Conservation (phyloP, 75 land plant genomes). For the Isoetes taiwanensis region DNA sequence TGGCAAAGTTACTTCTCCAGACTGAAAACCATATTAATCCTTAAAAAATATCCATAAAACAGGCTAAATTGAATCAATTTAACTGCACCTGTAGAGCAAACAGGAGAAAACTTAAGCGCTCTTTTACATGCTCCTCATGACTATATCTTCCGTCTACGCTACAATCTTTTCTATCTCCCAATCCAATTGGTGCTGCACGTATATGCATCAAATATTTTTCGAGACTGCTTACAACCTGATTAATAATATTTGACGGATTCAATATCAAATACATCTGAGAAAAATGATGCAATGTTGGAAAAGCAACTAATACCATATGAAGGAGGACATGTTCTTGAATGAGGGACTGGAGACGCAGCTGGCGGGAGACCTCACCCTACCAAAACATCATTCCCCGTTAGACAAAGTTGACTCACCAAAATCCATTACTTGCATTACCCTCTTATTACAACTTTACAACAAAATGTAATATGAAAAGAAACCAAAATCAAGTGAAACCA, state of each 20-base stretch:
- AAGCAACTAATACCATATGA: slow-evolving; percentile 12
- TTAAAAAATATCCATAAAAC: not conserved
- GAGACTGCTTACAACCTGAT: slow-evolving; percentile 21
- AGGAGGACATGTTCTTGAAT: slow-evolving; percentile 16
- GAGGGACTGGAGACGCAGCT: slow-evolving; percentile 16
- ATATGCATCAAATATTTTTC: slow-evolving; percentile 10
- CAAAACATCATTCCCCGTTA: too few species aligned
- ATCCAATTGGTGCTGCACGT: too few species aligned
- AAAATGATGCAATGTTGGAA: not conserved
- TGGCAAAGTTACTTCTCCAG: slow-evolving; percentile 9
- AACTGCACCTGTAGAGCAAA: slow-evolving; percentile 19
- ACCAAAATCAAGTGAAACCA: not conserved
- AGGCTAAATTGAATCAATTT: not conserved
- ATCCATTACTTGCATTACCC: not conserved
- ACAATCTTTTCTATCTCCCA: too few species aligned
- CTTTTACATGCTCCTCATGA: slow-evolving; percentile 18
- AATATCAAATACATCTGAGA: not conserved
- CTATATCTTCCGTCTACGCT: not conserved
- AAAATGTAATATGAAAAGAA: not conserved
- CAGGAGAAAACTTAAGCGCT: slow-evolving; percentile 17
- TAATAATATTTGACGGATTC: not conserved
- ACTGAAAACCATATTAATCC: not conserved
- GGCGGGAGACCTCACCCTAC: slow-evolving; percentile 15
- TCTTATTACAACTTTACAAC: not conserved
- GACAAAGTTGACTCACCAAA: too few species aligned